Conservation (phyloP, 73 alveolate genomes). For the Paramecium sexaurelia region DNA sequence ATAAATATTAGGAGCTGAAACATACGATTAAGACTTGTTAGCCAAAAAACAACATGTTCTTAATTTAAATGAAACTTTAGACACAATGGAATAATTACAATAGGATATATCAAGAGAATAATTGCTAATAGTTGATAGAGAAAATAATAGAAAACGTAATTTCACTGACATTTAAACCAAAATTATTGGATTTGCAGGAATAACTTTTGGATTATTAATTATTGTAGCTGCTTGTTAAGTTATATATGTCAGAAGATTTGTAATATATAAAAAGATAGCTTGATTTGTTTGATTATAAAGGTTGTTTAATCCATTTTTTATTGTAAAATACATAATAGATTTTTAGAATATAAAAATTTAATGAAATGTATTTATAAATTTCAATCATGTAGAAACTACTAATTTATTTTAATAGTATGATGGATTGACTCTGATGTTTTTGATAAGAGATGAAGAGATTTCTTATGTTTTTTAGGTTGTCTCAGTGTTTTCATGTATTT, state of each 20-base stretch:
- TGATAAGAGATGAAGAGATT: background rate
- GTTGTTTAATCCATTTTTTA: background rate
- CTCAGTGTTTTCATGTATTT: background rate
- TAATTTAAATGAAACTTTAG: slow-evolving; percentile 26
- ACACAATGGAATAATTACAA: slow-evolving; percentile 20
- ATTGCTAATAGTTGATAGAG: slow-evolving; percentile 16
- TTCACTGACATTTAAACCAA: background rate
- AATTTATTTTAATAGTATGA: background rate
- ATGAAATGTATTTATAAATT: background rate
- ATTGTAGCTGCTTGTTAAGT: slow-evolving; percentile 60
- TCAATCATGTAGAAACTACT: background rate
- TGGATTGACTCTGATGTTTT: background rate
- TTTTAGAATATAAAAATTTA: too few species aligned
- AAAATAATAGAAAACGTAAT: background rate
- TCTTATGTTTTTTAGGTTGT: background rate
- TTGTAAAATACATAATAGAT: too few species aligned
- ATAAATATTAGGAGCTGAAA: slow-evolving; percentile 7
- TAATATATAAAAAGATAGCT: background rate
- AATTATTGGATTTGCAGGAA: slow-evolving; percentile 56
- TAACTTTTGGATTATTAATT: slow-evolving; percentile 45
- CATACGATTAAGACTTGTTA: background rate
- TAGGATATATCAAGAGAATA: slow-evolving; percentile 32
- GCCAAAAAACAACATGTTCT: slow-evolving; percentile 23
- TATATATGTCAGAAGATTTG: slow-evolving; percentile 40
- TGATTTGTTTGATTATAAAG: background rate